phyloP scores from a whole-genome alignment of 139 green algal genomes.

The Limnomonas spitsbergensis region DNA sequence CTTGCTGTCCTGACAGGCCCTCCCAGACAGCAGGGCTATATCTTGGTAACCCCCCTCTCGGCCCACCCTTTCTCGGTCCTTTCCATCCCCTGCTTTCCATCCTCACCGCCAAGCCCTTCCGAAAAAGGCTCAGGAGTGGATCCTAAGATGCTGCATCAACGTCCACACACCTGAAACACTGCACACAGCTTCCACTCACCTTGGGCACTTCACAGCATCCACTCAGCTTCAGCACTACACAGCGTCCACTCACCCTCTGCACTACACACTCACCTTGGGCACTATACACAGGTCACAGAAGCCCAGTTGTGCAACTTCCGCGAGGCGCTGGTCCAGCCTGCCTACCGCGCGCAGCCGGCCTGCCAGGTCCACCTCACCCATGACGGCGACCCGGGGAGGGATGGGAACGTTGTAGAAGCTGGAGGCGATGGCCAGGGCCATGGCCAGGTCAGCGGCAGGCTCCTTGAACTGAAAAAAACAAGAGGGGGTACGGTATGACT shows the following conservation, averaged over 20 bases:
- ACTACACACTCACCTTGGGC: conserved; percentile 21
- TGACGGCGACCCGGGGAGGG: conserved; percentile 22
- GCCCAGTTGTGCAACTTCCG: conserved; percentile 29
- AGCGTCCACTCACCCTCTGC: not conserved
- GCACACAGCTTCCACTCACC: too few relatives aligned
- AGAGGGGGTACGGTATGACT: not conserved
- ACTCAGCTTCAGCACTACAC: not conserved
- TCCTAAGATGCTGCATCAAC: too few relatives aligned
- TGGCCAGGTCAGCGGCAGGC: conserved; percentile 30
- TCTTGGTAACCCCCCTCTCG: too few relatives aligned
- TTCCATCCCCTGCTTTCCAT: too few relatives aligned
- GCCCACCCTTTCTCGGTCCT: too few relatives aligned
- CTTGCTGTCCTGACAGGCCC: too few relatives aligned
- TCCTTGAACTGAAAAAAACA: conserved; percentile 25
- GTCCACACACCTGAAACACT: too few relatives aligned
- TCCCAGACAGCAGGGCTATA: too few relatives aligned
- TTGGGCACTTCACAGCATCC: too few relatives aligned
- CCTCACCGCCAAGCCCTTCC: too few relatives aligned
- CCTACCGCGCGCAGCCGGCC: conserved; percentile 26
- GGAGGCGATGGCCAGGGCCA: conserved; percentile 29
- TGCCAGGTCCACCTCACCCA: conserved; percentile 41
- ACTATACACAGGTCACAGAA: conserved; percentile 25
- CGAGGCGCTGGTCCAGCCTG: conserved; percentile 22
- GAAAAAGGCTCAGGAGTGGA: too few relatives aligned
- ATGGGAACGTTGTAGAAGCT: conserved; percentile 28